phyloP scores from a whole-genome alignment of 1,284 basidiomycete genomes.

The Xerocomus minutiporus region DNA sequence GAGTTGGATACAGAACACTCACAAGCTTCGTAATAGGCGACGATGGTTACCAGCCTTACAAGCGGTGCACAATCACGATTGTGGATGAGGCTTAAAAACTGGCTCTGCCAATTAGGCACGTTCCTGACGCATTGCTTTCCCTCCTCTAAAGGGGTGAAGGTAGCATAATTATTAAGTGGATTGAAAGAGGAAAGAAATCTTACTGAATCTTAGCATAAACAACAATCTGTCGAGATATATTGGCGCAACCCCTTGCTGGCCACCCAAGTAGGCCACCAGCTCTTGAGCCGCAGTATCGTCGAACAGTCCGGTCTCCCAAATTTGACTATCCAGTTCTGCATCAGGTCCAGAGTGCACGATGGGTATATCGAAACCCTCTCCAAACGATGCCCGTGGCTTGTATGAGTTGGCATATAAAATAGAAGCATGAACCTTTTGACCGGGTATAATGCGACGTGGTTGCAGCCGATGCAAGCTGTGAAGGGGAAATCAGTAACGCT shows the following conservation, averaged over 20 bases:
- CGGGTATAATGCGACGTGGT: constrained; percentile 28
- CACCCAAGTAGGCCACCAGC: constrained; percentile 11
- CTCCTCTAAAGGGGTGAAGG: constrained; percentile 14
- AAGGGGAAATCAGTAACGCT: not conserved
- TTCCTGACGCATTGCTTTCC: constrained; percentile 20
- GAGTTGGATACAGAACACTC: not conserved
- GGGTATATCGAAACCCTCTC: constrained; percentile 27
- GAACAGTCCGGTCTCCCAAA: constrained; percentile 30
- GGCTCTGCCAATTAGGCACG: constrained; percentile 8
- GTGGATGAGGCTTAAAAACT: constrained; percentile 12
- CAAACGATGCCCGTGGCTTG: constrained; percentile 22
- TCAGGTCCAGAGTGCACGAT: constrained; percentile 6
- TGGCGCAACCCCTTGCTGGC: constrained; percentile 12
- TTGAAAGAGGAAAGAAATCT: not conserved
- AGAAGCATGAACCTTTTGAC: constrained; percentile 31
- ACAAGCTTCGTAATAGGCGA: constrained; percentile 28
- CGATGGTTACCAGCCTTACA: constrained; percentile 19
- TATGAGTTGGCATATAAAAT: constrained; percentile 27
- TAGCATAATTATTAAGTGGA: not conserved
- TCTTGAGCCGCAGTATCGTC: constrained; percentile 19
- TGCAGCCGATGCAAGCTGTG: constrained; percentile 19
- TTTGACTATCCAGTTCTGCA: not conserved
- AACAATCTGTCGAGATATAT: constrained; percentile 27
- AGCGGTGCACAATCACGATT: constrained; percentile 5
- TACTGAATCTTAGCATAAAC: constrained; percentile 29